Base-by-base conservation (phyloP, 805 yeast genomes). In the Kluyveromyces wickerhamii region DNA sequence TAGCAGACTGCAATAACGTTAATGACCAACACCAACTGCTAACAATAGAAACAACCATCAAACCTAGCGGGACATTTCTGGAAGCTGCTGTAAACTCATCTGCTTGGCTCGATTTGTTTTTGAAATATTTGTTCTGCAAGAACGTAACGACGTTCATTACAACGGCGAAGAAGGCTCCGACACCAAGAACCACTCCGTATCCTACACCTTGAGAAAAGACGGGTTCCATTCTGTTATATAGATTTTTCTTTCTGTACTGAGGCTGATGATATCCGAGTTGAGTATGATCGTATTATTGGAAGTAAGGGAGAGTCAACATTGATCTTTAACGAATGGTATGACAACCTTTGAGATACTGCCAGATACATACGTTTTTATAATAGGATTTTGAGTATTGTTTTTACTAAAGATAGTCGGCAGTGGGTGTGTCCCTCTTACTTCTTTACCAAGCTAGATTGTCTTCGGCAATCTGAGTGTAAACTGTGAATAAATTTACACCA, bases 1-100 rank as follows among this genome's bases (percentile, higher is more conserved):
- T 48, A n/a, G 59, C 57, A 20, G 60, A 49, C 45, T 40, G 54
- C 12, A 60, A 32, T 8, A 57, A 34, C 3, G 62, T 54, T 20
- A 57, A 43, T 8, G 59, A 44, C 64, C 63, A 59, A 9, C 60
- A 54, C 65, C 63, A 57, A n/a, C 65, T 52, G n/a, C 66, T 59
- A 5, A 67, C 66, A 16, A 66, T 63, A 8, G 68, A 66, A 16
- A 65, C 62, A 18, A 65, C 61, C 27, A 66, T 60, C 16, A 68
- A 42, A 21, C 71, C 71, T 12, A 67, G 52, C 21, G 65, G 61
- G 26, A 67, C 63, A 31, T 57, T 55, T 52, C 73, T 58, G 4
- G 65, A 59, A 7, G 72, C 71, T 4, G 71, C 65, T 3, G 67
- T 56, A 42, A 67, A 66, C 48, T 60, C 65, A 35, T 68, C 72